Evolutionary conservation across 2,329 filamentous ascomycete species (phyloP), one percentile per base, ranked within the genome.

Genomic region (Aureobasidium zeae): DNA sequence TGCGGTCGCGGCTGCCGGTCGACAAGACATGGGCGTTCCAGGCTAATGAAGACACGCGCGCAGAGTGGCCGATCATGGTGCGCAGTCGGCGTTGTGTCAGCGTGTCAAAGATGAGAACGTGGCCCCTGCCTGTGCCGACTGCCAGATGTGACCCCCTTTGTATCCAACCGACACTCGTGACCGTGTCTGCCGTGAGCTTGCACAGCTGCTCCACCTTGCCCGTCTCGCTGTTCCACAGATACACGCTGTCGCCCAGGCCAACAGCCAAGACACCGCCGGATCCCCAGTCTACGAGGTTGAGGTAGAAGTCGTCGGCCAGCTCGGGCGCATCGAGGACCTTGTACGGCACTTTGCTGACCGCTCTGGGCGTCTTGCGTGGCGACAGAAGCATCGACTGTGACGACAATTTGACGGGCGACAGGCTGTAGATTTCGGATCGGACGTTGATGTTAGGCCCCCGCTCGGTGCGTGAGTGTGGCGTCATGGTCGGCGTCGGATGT

Each of bases 21-120:
- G 88, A 94, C 16, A 98, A 77, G 44, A 98, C 94, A 59, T 98
- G 91, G 39, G 91, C 87, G 57, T 98, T 98, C 91, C 91, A 98
- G 1, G 91, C 91, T 48, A 98, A 69, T 21, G 89, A 87, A 17
- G 91, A 91, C 28, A 98, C 91, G 48, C 91, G 79, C 48, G 83
- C 86, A 1, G 87, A 91, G 62, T 98, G 91, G 2, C 91, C 91
- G 5, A 86, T 94, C 91, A 98, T 98, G 6, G 89, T 95, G 52
- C 91, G 78, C 47, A 98, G 65, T 35, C 89, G 77, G 48, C 89
- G 78, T 50, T 83, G 79, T 59, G 83, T 81, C 57, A 94, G 84
- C 1, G 89, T 91, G 64, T 98, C 91, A 86, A 89, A 98, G 33
- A 98, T 96, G 60, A 96, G 88, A 3, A 98, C 88, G 25, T 94